Base-by-base conservation (phyloP, 2,329 filamentous ascomycete genomes). In the Cryoendolithus antarcticus region DNA sequence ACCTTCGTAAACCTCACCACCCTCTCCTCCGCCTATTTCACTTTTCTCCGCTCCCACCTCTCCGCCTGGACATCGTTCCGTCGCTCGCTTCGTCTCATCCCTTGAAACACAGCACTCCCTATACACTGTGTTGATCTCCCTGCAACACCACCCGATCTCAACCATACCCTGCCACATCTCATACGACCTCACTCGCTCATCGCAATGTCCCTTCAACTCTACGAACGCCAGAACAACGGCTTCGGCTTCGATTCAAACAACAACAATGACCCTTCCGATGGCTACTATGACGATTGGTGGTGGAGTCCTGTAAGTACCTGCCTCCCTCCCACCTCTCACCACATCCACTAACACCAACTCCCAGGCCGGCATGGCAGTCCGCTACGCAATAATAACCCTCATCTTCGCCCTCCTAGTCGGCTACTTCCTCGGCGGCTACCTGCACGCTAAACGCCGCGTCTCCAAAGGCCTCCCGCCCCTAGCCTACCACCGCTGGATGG, bases 331-430 rank as follows among this genome's bases (percentile, higher is more conserved):
- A 7, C 11, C 11, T n/a, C 21, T 11, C 15, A 6, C n/a, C 28
- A 27, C 12, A 19, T 6, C n/a, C 24, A 38, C 10, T 11, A 15
- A 9, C 24, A 24, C 19, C 12, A 10, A 6, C 6, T 30, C n/a
- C n/a, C 43, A 82, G 76, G 71, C 69, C 29, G 79, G 75, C 41
- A 61, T 71, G 40, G 77, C 79, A 42, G 65, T 86, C 51, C 82
- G 84, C 60, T 89, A 82, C 74, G 68, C 71, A 34, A 62, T 89
- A 43, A 75, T 88, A 53, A 71, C 73, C 44, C 62, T 66, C 45
- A 56, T 89, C 47, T 65, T 83, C 50, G 42, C 70, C 40, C 40
- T 76, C 43, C 61, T 84, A 52, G 57, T 75, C 38, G 51, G 68
- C 32, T 85, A 77, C 67, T 66, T 86, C 51, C 48, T 83, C 39